Base-by-base conservation (phyloP, 805 yeast genomes). In the Lipomyces chichibuensis region DNA sequence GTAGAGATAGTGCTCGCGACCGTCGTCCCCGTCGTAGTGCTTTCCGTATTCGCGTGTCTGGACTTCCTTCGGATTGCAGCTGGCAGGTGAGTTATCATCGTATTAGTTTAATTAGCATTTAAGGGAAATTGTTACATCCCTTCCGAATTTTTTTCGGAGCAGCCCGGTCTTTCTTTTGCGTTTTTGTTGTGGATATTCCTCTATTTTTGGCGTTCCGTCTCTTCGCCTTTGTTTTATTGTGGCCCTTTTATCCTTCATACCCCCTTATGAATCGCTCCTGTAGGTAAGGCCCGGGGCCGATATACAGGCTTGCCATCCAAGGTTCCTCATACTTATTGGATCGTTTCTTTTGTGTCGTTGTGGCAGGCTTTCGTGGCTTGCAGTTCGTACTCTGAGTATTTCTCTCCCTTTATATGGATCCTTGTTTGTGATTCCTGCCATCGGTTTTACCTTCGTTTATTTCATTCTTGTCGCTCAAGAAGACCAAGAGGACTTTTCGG, bases 71-170 rank as follows among this genome's bases (percentile, higher is more conserved):
- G 9, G 73, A 72, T 29, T 68, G 72, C 54, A 71, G 75, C 52
- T 76, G 78, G 78, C 77, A 75, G 72, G 74, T 71, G 64, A 58
- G 74, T 68, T 62, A 39, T 29, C 43, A 29, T 59, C 25, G 20
- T 20, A n/a, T 35, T 27, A 43, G 49, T 52, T 23, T 23, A 23
- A n/a, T 52, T 52, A 29, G 27, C 55, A 13, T 52, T 52, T 23
- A 25, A 25, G n/a, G 33, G n/a, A 14, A 25, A 11, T 37, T 52
- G 17, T 52, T 52, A 13, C 55, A 29, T 25, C 29, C 29, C 32
- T 52, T 23, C 32, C 55, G 55, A 52, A 17, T 52, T 52, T 11
- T 8, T 23, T 25, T 25, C 55, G 55, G 27, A 52, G 33, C 55
- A 52, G 33, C 29, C 55, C 13, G 55, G 55, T 52, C 55, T 52